phyloP scores from a whole-genome alignment of 1,284 basidiomycete species.

The Trichosporon faecale region DNA sequence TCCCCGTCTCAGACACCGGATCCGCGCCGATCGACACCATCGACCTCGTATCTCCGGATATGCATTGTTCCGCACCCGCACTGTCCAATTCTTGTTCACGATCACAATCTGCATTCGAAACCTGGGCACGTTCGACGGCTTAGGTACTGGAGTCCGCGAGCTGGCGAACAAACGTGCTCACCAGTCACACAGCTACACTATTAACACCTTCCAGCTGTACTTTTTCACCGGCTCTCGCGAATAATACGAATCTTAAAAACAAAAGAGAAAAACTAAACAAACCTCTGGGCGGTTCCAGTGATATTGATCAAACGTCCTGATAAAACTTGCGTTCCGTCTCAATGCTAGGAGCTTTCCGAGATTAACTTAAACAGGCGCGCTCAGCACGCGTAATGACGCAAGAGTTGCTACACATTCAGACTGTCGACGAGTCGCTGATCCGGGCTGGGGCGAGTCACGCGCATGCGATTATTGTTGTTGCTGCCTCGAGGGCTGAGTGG shows the following conservation, averaged over 20 bases:
- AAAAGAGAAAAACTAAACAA: not conserved
- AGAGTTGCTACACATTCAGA: conserved; percentile 10
- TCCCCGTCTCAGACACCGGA: not conserved
- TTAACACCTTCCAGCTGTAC: not conserved
- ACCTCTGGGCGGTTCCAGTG: not conserved
- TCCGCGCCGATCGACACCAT: not conserved
- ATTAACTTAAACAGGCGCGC: conserved; percentile 1
- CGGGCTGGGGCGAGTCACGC: not conserved
- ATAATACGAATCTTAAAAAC: conserved; percentile 2
- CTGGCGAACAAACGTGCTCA: not conserved
- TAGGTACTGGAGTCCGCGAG: not conserved
- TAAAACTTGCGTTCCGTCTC: conserved; percentile 9
- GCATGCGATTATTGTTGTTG: conserved; percentile 6
- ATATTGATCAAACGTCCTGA: conserved; percentile 8
- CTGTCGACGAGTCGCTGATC: not conserved
- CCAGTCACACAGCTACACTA: not conserved
- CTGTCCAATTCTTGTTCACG: not conserved
- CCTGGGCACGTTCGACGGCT: conserved; percentile 1
- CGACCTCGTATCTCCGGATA: not conserved
- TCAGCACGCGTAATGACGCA: conserved; percentile 6
- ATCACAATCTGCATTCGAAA: conserved; percentile 1
- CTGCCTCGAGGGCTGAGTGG: conserved; percentile 2
- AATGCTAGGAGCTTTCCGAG: conserved; percentile 2
- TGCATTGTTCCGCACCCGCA: not conserved
- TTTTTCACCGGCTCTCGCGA: not conserved